Percentiles rank a stretch among this genome's conserved stretches.
Conservation (phyloP, 768 basidiomycete species). For the Mrakia hoshinonis region DNA sequence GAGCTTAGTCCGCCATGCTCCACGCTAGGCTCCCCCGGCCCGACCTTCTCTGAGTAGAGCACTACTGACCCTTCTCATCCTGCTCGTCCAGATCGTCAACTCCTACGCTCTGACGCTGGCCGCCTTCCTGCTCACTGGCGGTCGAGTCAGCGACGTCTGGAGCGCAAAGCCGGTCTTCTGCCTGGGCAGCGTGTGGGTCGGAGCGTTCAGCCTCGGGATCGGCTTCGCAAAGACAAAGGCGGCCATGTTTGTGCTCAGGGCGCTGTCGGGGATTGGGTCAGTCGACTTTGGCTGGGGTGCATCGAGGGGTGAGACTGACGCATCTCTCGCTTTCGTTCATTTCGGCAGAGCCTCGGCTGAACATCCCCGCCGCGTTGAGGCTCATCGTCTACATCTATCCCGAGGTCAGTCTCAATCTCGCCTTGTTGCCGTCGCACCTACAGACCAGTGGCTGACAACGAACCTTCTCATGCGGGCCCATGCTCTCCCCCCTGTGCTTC, state of each 20-base stretch:
- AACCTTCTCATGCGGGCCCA: no score
- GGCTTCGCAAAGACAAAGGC: slow-evolving; percentile 48
- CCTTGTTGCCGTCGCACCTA: no score
- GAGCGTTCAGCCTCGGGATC: slow-evolving; percentile 45
- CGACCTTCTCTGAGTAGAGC: no score
- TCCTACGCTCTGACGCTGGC: slow-evolving; percentile 30
- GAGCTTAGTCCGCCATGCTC: no score
- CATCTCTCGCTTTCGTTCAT: no score
- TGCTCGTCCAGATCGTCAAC: no score
- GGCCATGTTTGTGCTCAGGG: slow-evolving; percentile 49
- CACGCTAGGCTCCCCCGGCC: no score
- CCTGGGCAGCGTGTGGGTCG: slow-evolving; percentile 44
- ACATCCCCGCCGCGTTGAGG: slow-evolving; percentile 46
- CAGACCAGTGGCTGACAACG: no score
- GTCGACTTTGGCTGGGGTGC: slow-evolving; percentile 18
- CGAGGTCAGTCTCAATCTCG: no score
- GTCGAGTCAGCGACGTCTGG: slow-evolving; percentile 36
- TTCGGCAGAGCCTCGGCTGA: slow-evolving; percentile 35
- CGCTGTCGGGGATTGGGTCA: slow-evolving; percentile 48
- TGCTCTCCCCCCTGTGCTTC: no score
- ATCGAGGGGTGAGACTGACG: no score
- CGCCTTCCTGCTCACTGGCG: slow-evolving; percentile 33
- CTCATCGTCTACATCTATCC: slow-evolving; percentile 33
- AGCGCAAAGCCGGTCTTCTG: slow-evolving; percentile 42
- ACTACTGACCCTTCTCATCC: no score